Evolutionary conservation across 176 grass and related monocot genomes (phyloP).

Genomic region (Cenchrus americanus): DNA sequence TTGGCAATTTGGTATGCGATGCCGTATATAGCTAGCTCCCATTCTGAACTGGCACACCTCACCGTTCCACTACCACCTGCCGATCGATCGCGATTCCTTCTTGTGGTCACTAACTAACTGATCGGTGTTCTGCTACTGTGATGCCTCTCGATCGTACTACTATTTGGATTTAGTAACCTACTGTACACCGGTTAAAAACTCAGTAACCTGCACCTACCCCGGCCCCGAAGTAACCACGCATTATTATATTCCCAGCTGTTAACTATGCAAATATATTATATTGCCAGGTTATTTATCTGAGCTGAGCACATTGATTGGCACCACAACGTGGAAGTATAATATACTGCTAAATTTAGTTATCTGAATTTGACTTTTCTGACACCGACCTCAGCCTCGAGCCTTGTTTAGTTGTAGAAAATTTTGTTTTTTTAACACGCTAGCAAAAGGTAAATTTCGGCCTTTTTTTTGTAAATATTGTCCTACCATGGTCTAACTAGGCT

Average conservation of each 20-base stretch:
- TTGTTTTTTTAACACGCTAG: too few species aligned
- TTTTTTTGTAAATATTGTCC: too few species aligned
- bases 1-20: background rate
- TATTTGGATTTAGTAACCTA: background rate
- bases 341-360: background rate
- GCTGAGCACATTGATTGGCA: background rate
- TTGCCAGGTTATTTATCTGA: background rate
- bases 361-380: slow-evolving; percentile 33
- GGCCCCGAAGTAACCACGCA: background rate
- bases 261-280: too few species aligned
- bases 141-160: background rate
- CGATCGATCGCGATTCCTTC: background rate
- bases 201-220: background rate
- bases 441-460: too few species aligned
- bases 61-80: background rate
- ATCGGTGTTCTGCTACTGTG: background rate
- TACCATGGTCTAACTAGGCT: too few species aligned
- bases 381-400: background rate
- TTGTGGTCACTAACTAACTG: too few species aligned
- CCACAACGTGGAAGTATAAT: background rate
- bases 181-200: background rate
- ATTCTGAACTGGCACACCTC: background rate
- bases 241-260: background rate
- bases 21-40: background rate
- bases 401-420: too few species aligned